Percentiles rank a stretch among this genome's conserved stretches.
Evolutionary conservation across 768 basidiomycete genomes (phyloP).

Genomic region (Cystobasidium onofrii): DNA sequence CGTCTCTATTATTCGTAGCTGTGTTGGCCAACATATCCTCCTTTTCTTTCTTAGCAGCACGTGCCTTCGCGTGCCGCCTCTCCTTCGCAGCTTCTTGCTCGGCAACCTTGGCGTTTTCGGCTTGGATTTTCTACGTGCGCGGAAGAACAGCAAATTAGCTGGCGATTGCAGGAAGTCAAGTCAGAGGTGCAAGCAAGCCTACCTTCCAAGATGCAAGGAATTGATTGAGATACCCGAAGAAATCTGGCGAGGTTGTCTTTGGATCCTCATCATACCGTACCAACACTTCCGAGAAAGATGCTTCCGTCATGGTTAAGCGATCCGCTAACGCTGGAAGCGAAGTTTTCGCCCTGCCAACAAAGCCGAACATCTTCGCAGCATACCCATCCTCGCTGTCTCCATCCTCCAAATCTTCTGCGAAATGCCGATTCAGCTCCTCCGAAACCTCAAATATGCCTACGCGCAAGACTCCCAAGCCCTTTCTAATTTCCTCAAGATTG

Average conservation of each 20-base stretch:
- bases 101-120: conserved; percentile 14
- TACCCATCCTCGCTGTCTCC: conserved; percentile 58
- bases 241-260: conserved; percentile 52
- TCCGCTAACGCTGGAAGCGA: conserved; percentile 77
- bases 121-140: conserved; percentile 16
- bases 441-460: conserved; percentile 71
- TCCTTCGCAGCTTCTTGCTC: conserved; percentile 14
- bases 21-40: not conserved
- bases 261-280: conserved; percentile 83
- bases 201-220: conserved; percentile 78
- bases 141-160: not conserved
- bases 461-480: conserved; percentile 62
- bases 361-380: conserved; percentile 84
- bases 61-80: conserved; percentile 5
- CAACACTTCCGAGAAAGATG: conserved; percentile 73
- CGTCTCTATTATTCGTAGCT: conserved; percentile 4
- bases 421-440: conserved; percentile 70
- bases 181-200: conserved; percentile 13
- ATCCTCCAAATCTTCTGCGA: conserved; percentile 58
- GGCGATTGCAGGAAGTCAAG: not conserved
- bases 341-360: conserved; percentile 64
- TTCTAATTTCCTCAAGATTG: conserved; percentile 75
- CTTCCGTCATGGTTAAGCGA: conserved; percentile 74
- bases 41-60: conserved; percentile 2
- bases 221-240: conserved; percentile 94